phyloP scores from a whole-genome alignment of 2,329 filamentous ascomycete genomes.

The Rhynchosporium agropyri region DNA sequence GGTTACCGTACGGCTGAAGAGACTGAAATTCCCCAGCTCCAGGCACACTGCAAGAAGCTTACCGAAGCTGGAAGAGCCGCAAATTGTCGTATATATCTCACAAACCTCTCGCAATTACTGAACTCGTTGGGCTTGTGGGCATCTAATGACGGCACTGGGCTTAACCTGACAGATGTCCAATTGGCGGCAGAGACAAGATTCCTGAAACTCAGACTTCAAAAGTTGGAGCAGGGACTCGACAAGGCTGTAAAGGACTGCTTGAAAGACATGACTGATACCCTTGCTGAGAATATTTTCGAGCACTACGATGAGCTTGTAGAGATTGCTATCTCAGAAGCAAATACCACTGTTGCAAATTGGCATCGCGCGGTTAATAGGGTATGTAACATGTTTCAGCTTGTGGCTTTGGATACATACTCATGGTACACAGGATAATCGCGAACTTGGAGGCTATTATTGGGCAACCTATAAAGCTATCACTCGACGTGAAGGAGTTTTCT shows the following conservation, averaged over 20 bases:
- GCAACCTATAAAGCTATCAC: conserved; percentile 60
- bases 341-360: conserved; percentile 46
- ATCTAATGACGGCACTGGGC: conserved; percentile 46
- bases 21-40: conserved; percentile 15
- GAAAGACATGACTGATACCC: conserved; percentile 45
- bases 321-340: conserved; percentile 45
- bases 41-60: conserved; percentile 57
- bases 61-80: conserved; percentile 53
- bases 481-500: conserved; percentile 52
- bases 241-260: conserved; percentile 45
- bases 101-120: conserved; percentile 52
- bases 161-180: conserved; percentile 47
- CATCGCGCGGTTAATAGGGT: conserved; percentile 42
- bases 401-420: not conserved
- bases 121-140: conserved; percentile 57
- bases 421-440: conserved; percentile 35
- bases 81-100: conserved; percentile 53
- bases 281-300: conserved; percentile 51
- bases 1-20: conserved; percentile 15
- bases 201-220: conserved; percentile 45
- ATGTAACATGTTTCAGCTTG: not conserved
- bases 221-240: conserved; percentile 48
- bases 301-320: conserved; percentile 47
- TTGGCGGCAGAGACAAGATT: conserved; percentile 44
- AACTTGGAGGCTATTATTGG: conserved; percentile 52